A percentile compares a stretch with the other conserved stretches of the same genome.
These are phyloP conservation scores for Saturnispora saitoi DNA, from an alignment of 805 yeast genomes.

Conservation along the genomic window DNA sequence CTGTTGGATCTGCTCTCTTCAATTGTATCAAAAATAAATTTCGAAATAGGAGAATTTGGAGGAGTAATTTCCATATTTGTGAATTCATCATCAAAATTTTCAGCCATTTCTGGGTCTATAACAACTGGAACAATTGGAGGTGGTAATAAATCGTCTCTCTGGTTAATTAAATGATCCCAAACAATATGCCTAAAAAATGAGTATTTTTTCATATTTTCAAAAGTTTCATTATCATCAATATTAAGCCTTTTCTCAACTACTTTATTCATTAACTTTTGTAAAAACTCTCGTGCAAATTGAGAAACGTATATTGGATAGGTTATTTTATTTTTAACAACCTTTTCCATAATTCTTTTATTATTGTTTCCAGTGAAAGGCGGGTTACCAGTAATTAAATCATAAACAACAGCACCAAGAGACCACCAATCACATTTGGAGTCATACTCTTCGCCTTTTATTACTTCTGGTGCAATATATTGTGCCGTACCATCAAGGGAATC, in stretches of 20 bases:
- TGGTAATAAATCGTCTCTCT: slow-evolving; percentile 44
- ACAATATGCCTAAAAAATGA: slow-evolving; percentile 68
- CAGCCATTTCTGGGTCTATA: slow-evolving; percentile 75
- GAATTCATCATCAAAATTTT: slow-evolving; percentile 74
- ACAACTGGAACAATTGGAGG: slow-evolving; percentile 84
- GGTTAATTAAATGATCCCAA: slow-evolving; percentile 52
- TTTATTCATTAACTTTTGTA: slow-evolving; percentile 57
- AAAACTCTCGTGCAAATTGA: slow-evolving; percentile 69
- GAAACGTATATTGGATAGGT: slow-evolving; percentile 69
- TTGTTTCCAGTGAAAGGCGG: slow-evolving; percentile 87
- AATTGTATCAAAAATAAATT: slow-evolving; percentile 21
- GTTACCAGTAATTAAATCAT: slow-evolving; percentile 72
- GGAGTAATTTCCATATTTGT: slow-evolving; percentile 54
- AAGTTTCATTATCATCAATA: slow-evolving; percentile 36
- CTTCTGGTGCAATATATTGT: slow-evolving; percentile 87
- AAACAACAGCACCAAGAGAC: slow-evolving; percentile 78
- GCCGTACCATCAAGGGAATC: slow-evolving; percentile 67
- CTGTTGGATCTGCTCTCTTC: slow-evolving; percentile 27
- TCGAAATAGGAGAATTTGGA: slow-evolving; percentile 27
- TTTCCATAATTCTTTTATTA: slow-evolving; percentile 66
- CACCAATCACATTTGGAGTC: slow-evolving; percentile 85
- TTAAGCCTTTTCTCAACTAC: slow-evolving; percentile 60
- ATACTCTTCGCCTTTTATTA: slow-evolving; percentile 66
- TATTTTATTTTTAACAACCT: slow-evolving; percentile 58
- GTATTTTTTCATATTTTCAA: slow-evolving; percentile 51